phyloP scores from a whole-genome alignment of 768 basidiomycete genomes.

The Heimioporus sp. region DNA sequence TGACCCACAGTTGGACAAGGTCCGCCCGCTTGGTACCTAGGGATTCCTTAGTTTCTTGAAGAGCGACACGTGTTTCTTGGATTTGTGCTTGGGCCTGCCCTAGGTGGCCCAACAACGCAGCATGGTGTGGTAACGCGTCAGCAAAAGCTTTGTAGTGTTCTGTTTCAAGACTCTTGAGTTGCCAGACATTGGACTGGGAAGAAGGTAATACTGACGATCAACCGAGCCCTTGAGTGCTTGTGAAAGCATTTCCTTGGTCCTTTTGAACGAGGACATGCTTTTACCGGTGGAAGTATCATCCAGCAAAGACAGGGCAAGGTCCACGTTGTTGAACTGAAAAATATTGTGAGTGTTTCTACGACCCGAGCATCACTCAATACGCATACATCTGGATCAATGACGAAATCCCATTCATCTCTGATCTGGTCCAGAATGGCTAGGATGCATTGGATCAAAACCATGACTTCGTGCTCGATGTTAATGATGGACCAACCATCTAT shows the following conservation, averaged over 20 bases:
- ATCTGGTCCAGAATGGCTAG: conserved; percentile 84
- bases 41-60: conserved; percentile 79
- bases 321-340: conserved; percentile 86
- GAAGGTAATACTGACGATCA: conserved; percentile 57
- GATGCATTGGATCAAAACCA: conserved; percentile 1
- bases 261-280: conserved; percentile 72
- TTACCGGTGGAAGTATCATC: conserved; percentile 73
- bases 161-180: conserved; percentile 29
- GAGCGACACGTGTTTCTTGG: conserved; percentile 59
- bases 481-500: conserved; percentile 71
- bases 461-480: too few species aligned
- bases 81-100: conserved; percentile 73
- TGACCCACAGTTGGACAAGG: conserved; percentile 84
- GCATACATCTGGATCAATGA: conserved; percentile 76
- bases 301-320: conserved; percentile 86
- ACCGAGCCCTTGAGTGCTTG: conserved; percentile 84
- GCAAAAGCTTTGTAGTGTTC: conserved; percentile 95
- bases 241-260: conserved; percentile 75
- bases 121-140: conserved; percentile 89
- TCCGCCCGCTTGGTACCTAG: conserved; percentile 83
- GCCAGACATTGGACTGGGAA: background rate
- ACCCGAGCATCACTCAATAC: background rate
- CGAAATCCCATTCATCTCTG: conserved; percentile 87
- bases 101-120: conserved; percentile 71
- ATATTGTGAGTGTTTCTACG: conserved; percentile 8